These are phyloP conservation scores for Pestalotiopsis sp. DNA, from an alignment of 2,329 filamentous ascomycete genomes.

Conservation along the genomic window DNA sequence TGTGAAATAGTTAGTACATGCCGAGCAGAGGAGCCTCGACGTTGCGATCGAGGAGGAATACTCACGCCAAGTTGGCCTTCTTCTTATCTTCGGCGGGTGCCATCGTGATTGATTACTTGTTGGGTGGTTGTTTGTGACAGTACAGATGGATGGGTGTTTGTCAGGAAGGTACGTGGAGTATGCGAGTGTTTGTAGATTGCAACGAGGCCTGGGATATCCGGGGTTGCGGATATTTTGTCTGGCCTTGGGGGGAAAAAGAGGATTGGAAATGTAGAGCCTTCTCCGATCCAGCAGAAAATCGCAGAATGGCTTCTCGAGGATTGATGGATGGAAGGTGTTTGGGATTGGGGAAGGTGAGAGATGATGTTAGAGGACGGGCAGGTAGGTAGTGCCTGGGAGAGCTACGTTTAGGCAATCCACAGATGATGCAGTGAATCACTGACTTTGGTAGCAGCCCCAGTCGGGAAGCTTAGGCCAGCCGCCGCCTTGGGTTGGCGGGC, in stretches of 20 bases:
- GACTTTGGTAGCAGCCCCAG: background rate
- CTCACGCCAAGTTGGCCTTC: constrained; percentile 83
- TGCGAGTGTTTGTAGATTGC: background rate
- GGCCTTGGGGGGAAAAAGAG: background rate
- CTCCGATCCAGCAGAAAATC: constrained; percentile 10
- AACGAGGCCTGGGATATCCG: background rate
- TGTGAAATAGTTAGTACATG: constrained; percentile 38
- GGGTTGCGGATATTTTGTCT: background rate
- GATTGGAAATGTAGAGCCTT: background rate
- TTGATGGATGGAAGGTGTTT: constrained; percentile 9
- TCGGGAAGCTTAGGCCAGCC: constrained; percentile 10
- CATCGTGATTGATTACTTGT: constrained; percentile 57
- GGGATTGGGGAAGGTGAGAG: constrained; percentile 4
- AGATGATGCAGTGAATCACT: constrained; percentile 12
- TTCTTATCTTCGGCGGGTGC: constrained; percentile 71
- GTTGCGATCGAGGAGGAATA: constrained; percentile 19
- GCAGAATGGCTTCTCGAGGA: background rate
- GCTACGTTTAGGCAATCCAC: constrained; percentile 11
- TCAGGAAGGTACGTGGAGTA: background rate
- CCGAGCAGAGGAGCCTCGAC: background rate
- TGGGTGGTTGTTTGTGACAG: constrained; percentile 1
- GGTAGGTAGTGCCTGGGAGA: background rate
- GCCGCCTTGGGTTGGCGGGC: background rate
- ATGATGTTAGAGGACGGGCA: background rate
- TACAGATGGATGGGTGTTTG: background rate